Evolutionary conservation across 1,284 basidiomycete genomes (phyloP).

Genomic region (Ceratobasidium theobromae): DNA sequence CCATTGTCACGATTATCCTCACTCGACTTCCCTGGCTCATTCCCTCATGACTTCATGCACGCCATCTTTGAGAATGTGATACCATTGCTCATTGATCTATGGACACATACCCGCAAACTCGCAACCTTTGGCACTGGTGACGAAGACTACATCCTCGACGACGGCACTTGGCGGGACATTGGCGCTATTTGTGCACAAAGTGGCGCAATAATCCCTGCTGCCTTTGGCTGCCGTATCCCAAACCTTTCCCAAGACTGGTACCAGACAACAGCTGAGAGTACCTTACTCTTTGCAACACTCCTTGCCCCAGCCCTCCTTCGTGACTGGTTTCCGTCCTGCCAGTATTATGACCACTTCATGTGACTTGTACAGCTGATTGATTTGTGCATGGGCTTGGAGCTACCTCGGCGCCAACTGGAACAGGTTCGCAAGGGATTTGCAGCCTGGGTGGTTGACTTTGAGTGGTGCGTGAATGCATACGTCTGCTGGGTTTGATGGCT

Average conservation of each 20-base stretch:
- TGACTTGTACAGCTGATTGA: constrained; percentile 46
- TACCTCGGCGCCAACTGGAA: constrained; percentile 43
- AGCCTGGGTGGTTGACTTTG: constrained; percentile 50
- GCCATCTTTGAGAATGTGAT: constrained; percentile 34
- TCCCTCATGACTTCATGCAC: constrained; percentile 37
- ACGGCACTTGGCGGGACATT: constrained; percentile 44
- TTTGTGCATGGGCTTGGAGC: constrained; percentile 48
- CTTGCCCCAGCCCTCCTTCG: constrained; percentile 24
- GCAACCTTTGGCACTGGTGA: constrained; percentile 6
- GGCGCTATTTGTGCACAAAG: constrained; percentile 43
- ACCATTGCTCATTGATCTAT: constrained; percentile 28
- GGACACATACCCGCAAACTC: constrained; percentile 2
- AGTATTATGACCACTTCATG: constrained; percentile 48
- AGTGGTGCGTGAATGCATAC: constrained; percentile 46
- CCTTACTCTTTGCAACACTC: constrained; percentile 32
- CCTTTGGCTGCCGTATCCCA: constrained; percentile 46
- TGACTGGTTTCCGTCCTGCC: not conserved
- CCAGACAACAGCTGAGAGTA: constrained; percentile 43
- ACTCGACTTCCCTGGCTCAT: constrained; percentile 30
- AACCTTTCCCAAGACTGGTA: constrained; percentile 45
- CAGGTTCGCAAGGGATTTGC: constrained; percentile 44
- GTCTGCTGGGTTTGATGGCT: constrained; percentile 39
- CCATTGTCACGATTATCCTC: constrained; percentile 13
- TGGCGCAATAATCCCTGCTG: constrained; percentile 46
- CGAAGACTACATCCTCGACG: constrained; percentile 38